Evolutionary conservation across 208 protist genomes (phyloP).

Genomic region (Entamoeba dispar): DNA sequence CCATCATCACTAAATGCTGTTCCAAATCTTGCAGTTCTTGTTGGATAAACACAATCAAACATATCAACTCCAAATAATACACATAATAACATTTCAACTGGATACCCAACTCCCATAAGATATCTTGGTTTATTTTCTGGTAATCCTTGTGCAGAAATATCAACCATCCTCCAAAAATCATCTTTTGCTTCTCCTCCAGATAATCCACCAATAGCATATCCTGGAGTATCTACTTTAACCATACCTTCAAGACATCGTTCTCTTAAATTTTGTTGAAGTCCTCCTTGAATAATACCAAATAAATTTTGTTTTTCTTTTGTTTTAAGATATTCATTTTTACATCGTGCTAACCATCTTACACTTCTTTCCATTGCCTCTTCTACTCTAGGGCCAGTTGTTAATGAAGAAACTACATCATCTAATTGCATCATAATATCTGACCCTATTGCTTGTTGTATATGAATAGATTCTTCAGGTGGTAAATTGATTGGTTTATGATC

Average conservation of each 20-base stretch:
- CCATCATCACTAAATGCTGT: slow-evolving; percentile 60
- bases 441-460: slow-evolving; percentile 89
- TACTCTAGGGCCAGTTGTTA: slow-evolving; percentile 45
- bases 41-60: slow-evolving; percentile 98
- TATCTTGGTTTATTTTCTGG: slow-evolving; percentile 68
- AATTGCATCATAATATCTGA: slow-evolving; percentile 97
- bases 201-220: slow-evolving; percentile 92
- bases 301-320: slow-evolving; percentile 65
- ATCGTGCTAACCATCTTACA: slow-evolving; percentile 87
- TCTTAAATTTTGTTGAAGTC: slow-evolving; percentile 56
- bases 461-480: slow-evolving; percentile 81
- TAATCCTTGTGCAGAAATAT: slow-evolving; percentile 54
- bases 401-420: slow-evolving; percentile 75
- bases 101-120: slow-evolving; percentile 93
- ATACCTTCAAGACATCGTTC: slow-evolving; percentile 65
- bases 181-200: slow-evolving; percentile 88
- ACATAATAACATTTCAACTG: slow-evolving; percentile 89
- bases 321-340: slow-evolving; percentile 32
- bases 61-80: slow-evolving; percentile 89
- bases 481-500: slow-evolving; percentile 71
- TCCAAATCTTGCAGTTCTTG: slow-evolving; percentile 78
- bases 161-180: slow-evolving; percentile 63
- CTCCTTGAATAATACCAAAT: slow-evolving; percentile 92
- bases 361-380: slow-evolving; percentile 74
- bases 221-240: slow-evolving; percentile 62